Conservation (phyloP, 805 yeast genomes). For the Teunomyces aglyptinius region DNA sequence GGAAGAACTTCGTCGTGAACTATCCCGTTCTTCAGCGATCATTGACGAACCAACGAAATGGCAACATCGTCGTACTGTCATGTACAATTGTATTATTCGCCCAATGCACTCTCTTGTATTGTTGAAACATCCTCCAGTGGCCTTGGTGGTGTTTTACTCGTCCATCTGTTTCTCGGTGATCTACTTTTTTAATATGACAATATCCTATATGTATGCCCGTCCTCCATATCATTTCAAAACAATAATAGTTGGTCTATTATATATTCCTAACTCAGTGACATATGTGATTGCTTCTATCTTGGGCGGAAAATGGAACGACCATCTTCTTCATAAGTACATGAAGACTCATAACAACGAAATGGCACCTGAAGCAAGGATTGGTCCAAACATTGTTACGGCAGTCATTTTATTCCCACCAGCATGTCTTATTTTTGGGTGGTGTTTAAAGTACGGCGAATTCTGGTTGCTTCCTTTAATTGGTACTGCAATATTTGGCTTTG, state of each 20-base stretch:
- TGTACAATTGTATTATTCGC: constrained; percentile 48
- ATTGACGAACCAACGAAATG: constrained; percentile 16
- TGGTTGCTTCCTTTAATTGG: constrained; percentile 85
- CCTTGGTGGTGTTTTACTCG: constrained; percentile 61
- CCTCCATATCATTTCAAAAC: constrained; percentile 70
- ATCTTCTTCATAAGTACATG: constrained; percentile 50
- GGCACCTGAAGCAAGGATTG: constrained; percentile 76
- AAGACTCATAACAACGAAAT: constrained; percentile 59
- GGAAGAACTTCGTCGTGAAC: constrained; percentile 17
- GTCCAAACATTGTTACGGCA: constrained; percentile 69
- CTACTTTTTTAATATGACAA: constrained; percentile 72
- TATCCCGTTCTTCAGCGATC: constrained; percentile 14
- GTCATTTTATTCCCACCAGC: constrained; percentile 62
- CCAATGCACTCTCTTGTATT: constrained; percentile 65
- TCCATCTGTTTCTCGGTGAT: constrained; percentile 69
- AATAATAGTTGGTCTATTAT: constrained; percentile 67
- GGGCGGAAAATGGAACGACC: constrained; percentile 81
- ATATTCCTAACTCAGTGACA: constrained; percentile 80
- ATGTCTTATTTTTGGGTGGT: constrained; percentile 79
- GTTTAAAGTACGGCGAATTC: constrained; percentile 57
- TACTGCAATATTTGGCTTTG: constrained; percentile 77
- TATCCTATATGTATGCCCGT: constrained; percentile 59
- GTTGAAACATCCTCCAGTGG: constrained; percentile 71
- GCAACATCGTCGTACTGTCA: constrained; percentile 21
- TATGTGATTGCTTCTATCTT: constrained; percentile 72